phyloP scores from a whole-genome alignment of 2,329 filamentous ascomycete genomes.

The Phialemonium atrogriseum region DNA sequence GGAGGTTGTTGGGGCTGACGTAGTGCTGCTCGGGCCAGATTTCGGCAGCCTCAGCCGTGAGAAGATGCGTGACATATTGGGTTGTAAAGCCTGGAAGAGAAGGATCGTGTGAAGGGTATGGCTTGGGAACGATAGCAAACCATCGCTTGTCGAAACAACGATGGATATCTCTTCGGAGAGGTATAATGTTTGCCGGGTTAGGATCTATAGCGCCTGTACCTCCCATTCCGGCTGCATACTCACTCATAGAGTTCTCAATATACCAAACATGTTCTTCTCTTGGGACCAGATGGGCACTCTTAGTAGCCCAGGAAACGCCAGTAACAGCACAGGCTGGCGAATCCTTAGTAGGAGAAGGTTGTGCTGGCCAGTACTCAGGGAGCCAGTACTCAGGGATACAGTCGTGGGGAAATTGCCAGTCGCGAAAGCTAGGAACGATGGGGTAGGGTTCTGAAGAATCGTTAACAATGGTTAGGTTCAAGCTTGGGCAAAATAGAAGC shows the following conservation, averaged over 20 bases:
- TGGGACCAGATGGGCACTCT: constrained; percentile 1
- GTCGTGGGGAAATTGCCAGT: constrained; percentile 3
- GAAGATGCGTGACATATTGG: too few species aligned
- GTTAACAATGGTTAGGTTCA: too few species aligned
- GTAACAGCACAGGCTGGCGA: not conserved
- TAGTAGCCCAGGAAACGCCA: not conserved
- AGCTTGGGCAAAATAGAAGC: not conserved
- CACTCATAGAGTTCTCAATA: not conserved
- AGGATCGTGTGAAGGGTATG: not conserved
- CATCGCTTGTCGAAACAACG: not conserved
- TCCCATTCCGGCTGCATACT: not conserved
- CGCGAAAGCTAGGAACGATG: constrained; percentile 4
- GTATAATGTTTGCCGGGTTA: not conserved
- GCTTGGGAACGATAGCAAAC: not conserved
- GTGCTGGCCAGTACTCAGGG: too few species aligned
- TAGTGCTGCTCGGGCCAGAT: too few species aligned
- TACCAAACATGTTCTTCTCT: not conserved
- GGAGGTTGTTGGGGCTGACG: not conserved
- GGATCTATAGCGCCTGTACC: too few species aligned
- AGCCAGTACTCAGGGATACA: not conserved
- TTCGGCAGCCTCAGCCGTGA: too few species aligned
- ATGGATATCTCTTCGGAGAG: not conserved
- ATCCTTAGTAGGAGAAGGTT: too few species aligned
- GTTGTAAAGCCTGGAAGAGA: too few species aligned
- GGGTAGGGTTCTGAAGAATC: constrained; percentile 1